Evolutionary conservation across 768 basidiomycete genomes (phyloP).

Genomic region (Suillus tomentosus): DNA sequence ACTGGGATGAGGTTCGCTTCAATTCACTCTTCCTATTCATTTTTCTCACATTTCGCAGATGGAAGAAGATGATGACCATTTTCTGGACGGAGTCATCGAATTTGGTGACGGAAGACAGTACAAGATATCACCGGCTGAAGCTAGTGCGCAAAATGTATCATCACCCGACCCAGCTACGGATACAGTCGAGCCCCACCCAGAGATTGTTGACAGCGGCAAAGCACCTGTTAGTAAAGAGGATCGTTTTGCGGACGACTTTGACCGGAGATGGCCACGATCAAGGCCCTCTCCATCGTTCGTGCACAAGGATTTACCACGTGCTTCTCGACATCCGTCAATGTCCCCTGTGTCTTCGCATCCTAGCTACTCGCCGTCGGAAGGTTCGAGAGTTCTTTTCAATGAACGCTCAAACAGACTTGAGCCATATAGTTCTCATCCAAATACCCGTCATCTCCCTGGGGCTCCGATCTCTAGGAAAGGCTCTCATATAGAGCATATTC

Average conservation of each 20-base stretch:
- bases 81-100: conserved; percentile 86
- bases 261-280: conserved; percentile 92
- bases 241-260: conserved; percentile 91
- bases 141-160: conserved; percentile 10
- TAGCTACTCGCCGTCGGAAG: conserved; percentile 53
- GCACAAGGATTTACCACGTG: conserved; percentile 42
- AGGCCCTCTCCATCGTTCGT: conserved; percentile 48
- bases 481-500: conserved; percentile 43
- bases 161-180: conserved; percentile 14
- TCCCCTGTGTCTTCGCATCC: conserved; percentile 40
- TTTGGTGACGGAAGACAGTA: conserved; percentile 96
- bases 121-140: conserved; percentile 62
- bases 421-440: conserved; percentile 62
- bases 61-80: conserved; percentile 92
- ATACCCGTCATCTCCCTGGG: conserved; percentile 40
- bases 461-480: conserved; percentile 39
- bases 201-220: conserved; percentile 18
- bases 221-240: conserved; percentile 66
- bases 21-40: conserved; percentile 12
- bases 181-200: conserved; percentile 13
- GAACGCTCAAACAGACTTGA: conserved; percentile 91
- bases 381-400: conserved; percentile 87
- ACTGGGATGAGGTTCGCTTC: conserved; percentile 93
- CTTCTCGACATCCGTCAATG: conserved; percentile 34
- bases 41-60: conserved; percentile 48